These are phyloP conservation scores for Priceomyces medius DNA, from an alignment of 805 yeast genomes.

Conservation along the genomic window DNA sequence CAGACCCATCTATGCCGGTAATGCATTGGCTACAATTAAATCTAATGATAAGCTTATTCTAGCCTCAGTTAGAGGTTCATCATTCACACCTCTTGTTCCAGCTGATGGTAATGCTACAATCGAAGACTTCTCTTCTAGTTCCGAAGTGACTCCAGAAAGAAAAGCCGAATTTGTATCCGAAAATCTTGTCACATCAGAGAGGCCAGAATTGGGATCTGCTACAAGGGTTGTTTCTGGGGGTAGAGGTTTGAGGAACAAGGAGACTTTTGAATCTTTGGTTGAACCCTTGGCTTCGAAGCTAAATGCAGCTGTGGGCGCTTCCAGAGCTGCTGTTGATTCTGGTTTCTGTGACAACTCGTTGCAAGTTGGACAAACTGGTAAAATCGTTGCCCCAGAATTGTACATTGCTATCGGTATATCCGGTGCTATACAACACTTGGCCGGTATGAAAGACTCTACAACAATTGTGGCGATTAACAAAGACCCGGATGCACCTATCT, in stretches of 20 bases:
- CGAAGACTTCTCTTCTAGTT: conserved; percentile 45
- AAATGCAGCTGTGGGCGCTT: conserved; percentile 94
- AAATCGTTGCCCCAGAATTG: conserved; percentile 93
- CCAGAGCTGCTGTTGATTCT: conserved; percentile 96
- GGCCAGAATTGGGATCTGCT: conserved; percentile 91
- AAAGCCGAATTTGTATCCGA: conserved; percentile 71
- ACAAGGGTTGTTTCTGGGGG: conserved; percentile 86
- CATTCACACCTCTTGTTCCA: conserved; percentile 49
- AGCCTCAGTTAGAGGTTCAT: conserved; percentile 80
- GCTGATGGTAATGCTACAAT: conserved; percentile 44
- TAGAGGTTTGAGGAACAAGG: conserved; percentile 87
- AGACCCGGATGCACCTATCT: conserved; percentile 92
- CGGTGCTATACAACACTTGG: conserved; percentile 97
- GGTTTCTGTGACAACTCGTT: conserved; percentile 95
- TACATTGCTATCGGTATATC: conserved; percentile 92
- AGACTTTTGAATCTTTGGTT: conserved; percentile 72
- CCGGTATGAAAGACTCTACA: conserved; percentile 97
- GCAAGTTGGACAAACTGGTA: conserved; percentile 98
- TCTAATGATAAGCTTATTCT: conserved; percentile 64
- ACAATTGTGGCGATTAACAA: conserved; percentile 91
- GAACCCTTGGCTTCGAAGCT: conserved; percentile 82
- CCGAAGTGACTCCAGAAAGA: conserved; percentile 28
- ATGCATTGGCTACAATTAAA: conserved; percentile 80
- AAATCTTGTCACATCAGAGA: conserved; percentile 69
- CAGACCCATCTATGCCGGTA: conserved; percentile 96